A percentile compares a stretch with the other conserved stretches of the same genome.
These are phyloP conservation scores for Phialophora verrucosa DNA, from an alignment of 2,329 filamentous ascomycete species.

Conservation along the genomic window DNA sequence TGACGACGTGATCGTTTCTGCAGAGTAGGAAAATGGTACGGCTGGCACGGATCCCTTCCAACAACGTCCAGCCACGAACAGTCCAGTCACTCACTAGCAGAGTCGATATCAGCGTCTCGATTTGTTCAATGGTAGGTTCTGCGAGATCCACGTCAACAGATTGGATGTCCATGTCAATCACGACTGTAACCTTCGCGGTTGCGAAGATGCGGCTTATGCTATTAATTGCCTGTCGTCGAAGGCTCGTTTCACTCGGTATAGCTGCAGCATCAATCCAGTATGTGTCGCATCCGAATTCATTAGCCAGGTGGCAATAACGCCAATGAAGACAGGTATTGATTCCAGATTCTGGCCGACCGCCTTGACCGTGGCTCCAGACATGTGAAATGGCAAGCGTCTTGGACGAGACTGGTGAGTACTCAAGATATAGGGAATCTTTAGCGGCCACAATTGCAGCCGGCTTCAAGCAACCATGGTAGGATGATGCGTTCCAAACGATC, in stretches of 20 bases:
- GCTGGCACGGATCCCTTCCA: conserved; percentile 14
- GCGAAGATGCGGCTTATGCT: conserved; percentile 16
- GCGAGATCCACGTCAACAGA: conserved; percentile 5
- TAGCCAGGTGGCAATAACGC: conserved; percentile 12
- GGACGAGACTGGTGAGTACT: conserved; percentile 7
- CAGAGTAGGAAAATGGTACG: conserved; percentile 10
- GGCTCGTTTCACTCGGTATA: conserved; percentile 9
- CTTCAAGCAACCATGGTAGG: conserved; percentile 9
- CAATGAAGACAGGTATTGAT: conserved; percentile 13
- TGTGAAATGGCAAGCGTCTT: conserved; percentile 14
- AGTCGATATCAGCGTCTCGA: conserved; percentile 9
- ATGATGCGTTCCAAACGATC: conserved; percentile 3
- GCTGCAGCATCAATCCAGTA: conserved; percentile 14
- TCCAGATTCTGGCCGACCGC: conserved; percentile 11
- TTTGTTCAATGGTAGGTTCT: conserved; percentile 3
- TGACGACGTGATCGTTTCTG: conserved; percentile 4
- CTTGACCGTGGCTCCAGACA: conserved; percentile 18
- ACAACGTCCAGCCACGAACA: conserved; percentile 14
- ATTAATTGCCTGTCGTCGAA: conserved; percentile 9
- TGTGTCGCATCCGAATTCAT: conserved; percentile 12
- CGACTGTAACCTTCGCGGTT: conserved; percentile 3
- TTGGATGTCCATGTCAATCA: conserved; percentile 18
- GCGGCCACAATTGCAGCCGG: conserved; percentile 4
- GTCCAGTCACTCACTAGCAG: conserved; percentile 17
- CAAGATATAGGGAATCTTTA: background rate